These are phyloP conservation scores for Copromyces sp. DNA, from an alignment of 495 filamentous ascomycete species.

Conservation along the genomic window DNA sequence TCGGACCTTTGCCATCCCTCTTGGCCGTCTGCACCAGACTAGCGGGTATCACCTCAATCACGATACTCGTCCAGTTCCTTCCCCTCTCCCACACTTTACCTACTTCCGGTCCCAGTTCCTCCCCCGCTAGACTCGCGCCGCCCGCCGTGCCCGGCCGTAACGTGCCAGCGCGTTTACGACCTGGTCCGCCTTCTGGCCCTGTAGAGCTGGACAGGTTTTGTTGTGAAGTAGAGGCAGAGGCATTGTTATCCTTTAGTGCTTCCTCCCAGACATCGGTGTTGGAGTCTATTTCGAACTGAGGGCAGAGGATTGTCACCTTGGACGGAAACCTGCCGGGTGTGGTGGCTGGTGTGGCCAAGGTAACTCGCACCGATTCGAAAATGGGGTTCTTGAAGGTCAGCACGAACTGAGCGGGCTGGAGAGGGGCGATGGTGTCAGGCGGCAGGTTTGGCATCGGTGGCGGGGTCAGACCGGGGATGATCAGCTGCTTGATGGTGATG, in stretches of 20 bases:
- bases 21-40: conserved; percentile 22
- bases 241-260: conserved; percentile 48
- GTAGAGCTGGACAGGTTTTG: not conserved
- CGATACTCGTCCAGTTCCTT: conserved; percentile 88
- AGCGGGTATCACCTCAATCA: conserved; percentile 81
- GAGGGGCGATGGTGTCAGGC: conserved; percentile 43
- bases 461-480: conserved; percentile 24
- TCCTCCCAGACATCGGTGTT: conserved; percentile 97
- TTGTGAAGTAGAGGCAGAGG: not conserved
- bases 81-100: conserved; percentile 94
- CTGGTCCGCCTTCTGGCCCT: not conserved
- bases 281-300: conserved; percentile 88
- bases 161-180: not conserved
- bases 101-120: conserved; percentile 51
- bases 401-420: conserved; percentile 68
- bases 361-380: conserved; percentile 80
- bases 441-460: conserved; percentile 1
- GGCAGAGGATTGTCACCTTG: conserved; percentile 85
- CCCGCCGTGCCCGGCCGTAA: conserved; percentile 23
- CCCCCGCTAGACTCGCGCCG: conserved; percentile 28
- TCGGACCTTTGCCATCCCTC: conserved; percentile 20
- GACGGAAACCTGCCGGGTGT: conserved; percentile 70
- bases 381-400: conserved; percentile 88
- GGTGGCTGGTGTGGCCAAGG: conserved; percentile 70
- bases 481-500: conserved; percentile 57